A percentile compares a stretch with the other conserved stretches of the same genome.
Evolutionary conservation across 495 filamentous ascomycete genomes (phyloP).

Genomic region (Choiromyces venosus): DNA sequence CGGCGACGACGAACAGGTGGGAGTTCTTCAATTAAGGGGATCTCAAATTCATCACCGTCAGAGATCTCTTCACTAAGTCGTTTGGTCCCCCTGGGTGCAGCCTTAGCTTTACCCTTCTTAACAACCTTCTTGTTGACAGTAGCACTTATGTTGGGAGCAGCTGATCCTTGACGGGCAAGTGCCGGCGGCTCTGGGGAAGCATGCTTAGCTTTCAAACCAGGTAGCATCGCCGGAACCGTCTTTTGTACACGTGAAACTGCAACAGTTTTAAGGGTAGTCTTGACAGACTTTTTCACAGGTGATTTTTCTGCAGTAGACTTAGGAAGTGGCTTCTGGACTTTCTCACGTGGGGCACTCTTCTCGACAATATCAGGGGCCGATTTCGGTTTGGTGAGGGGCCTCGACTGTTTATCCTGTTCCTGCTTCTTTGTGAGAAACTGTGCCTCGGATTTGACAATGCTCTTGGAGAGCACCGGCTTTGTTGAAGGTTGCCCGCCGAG

Average conservation of each 20-base stretch:
- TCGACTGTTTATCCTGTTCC: neutral
- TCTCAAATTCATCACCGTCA: neutral
- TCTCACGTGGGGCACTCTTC: neutral
- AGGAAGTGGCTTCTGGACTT: neutral
- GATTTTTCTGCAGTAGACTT: neutral
- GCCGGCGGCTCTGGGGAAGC: neutral
- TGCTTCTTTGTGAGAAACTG: neutral
- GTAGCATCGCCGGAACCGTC: neutral
- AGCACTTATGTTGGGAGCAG: neutral
- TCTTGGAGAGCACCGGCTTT: neutral
- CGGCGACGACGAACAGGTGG: constrained; percentile 45
- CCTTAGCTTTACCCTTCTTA: neutral
- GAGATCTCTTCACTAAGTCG: neutral
- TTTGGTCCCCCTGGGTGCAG: neutral
- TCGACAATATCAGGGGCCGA: neutral
- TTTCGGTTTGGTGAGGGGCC: neutral
- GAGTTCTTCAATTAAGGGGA: constrained; percentile 14
- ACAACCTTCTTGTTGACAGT: neutral
- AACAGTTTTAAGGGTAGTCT: neutral
- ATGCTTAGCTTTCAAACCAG: neutral
- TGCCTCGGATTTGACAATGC: neutral
- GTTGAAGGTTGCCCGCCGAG: neutral
- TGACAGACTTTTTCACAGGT: neutral
- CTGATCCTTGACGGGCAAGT: neutral
- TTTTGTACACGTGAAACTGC: neutral